Base-by-base conservation (phyloP, 2,329 filamentous ascomycete genomes). In the Periglandula ipomoeae region DNA sequence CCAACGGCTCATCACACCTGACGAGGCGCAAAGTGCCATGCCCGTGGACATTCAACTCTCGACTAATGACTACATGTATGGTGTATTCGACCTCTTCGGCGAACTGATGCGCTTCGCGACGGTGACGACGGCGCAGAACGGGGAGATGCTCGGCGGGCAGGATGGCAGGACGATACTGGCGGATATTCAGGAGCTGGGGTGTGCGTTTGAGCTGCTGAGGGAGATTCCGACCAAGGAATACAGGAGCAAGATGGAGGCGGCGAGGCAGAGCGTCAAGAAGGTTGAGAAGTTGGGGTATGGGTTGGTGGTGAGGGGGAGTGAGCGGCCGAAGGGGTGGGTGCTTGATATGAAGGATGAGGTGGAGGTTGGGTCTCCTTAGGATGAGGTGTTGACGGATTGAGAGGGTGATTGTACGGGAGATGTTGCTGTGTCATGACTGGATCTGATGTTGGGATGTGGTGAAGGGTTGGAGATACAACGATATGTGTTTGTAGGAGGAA, bases 31-130 rank as follows among this genome's bases (percentile, higher is more conserved):
- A 26, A 67, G 59, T 0, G 66, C 70, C 2, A 64, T 82, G 7
- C 72, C 71, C 0, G 53, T 69, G 0, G 74, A 73, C 1, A 75
- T 96, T 2, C 59, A 73, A 1, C 72, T 96, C 19, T 88, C 86
- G 1, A 75, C 82, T 23, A 81, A 91, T 48, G 93, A 98, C 66
- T 97, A 95, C 63, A 70, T 95, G 50, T 84, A 93, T 53, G 93
- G 91, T 8, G 69, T 98, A 2, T 96, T 95, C 61, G 93, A 98
- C 65, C 78, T 97, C 57, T 90, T 90, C 1, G 93, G 93, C 35
- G 93, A 98, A 70, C 75, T 97, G 72, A 98, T 98, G 93, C 80
- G 90, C 26, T 97, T 96, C 67, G 89, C 89, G 0, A 93, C 95
- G 45, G 90, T 90, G 5, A 82, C 83, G 23, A 86, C 95, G 64